Evolutionary conservation across 2,329 filamentous ascomycete genomes (phyloP), one percentile per base, ranked within the genome.

Genomic region (Rutstroemia sp.): DNA sequence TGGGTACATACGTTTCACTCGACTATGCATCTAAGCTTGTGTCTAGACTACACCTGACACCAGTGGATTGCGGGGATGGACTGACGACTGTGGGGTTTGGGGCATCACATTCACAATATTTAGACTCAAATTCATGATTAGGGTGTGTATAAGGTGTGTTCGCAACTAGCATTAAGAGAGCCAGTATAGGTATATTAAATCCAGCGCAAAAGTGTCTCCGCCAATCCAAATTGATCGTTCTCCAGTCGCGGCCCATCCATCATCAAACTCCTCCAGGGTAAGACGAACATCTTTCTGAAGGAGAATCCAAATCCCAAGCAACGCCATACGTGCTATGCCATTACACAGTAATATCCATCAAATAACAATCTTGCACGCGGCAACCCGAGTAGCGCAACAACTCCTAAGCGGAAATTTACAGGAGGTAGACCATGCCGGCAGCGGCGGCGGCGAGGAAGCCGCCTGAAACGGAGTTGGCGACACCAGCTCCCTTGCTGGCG

Each of bases 341-440:
- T 46, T 42, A 54, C 49, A 55, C 19, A 51, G 30, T 42, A 55
- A 55, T 46, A 46, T 55, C 46, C 41, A 42, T n/a, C 49, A 23
- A 48, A 34, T 51, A 47, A 55, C 53, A 55, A 42, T 51, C 25
- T 51, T 38, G 38, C 53, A 51, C 42, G 53, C 46, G 44, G 38
- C 16, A 42, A 51, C 46, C 53, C 53, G 47, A 38, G 53, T 50
- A 55, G 34, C 53, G 50, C 37, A 49, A 49, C 27, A 55, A 55
- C 34, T 27, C 21, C 48, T 34, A 19, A 23, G 50, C 25, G 19
- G n/a, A 25, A 44, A 46, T 30, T 25, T 55, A 55, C 38, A 55
- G 30, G 53, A 55, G 37, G 38, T 55, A 55, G 18, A 49, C 46
- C 53, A 55, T 34, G 25, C 53, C 53, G n/a, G 53, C 53, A 51